These are phyloP conservation scores for Geum urbanum DNA, from an alignment of 306 rosid species.

Conservation along the genomic window DNA sequence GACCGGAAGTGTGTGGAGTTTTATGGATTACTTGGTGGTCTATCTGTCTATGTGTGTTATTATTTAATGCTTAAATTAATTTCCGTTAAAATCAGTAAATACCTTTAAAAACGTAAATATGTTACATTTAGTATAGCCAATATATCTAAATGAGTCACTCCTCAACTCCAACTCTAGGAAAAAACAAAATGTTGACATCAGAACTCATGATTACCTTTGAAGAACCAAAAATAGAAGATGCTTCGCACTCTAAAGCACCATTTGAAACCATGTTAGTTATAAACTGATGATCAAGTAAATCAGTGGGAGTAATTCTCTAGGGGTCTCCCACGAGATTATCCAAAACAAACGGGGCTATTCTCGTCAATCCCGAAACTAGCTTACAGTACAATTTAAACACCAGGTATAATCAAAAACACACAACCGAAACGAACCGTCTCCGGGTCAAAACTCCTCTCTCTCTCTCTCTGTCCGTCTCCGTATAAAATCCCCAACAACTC, in stretches of 20 bases:
- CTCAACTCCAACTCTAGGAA: too few relatives aligned
- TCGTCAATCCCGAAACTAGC: slow-evolving; percentile 26
- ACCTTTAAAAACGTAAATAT: too few relatives aligned
- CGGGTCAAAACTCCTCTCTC: slow-evolving; percentile 40
- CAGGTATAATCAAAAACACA: background rate
- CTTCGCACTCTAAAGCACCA: too few relatives aligned
- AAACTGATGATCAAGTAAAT: background rate
- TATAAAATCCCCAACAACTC: slow-evolving; percentile 1
- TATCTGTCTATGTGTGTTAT: background rate
- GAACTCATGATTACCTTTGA: too few relatives aligned
- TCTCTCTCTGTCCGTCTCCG: too few relatives aligned
- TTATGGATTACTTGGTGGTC: background rate
- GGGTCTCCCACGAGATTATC: background rate
- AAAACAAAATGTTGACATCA: too few relatives aligned
- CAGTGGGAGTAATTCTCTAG: background rate
- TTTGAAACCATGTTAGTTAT: background rate
- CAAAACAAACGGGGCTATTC: background rate
- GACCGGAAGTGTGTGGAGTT: too few relatives aligned
- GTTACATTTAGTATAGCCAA: too few relatives aligned
- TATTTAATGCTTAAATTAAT: background rate
- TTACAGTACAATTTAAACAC: slow-evolving; percentile 37
- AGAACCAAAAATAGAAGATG: too few relatives aligned
- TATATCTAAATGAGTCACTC: too few relatives aligned
- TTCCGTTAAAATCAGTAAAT: too few relatives aligned
- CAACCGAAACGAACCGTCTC: slow-evolving; percentile 43